phyloP scores from a whole-genome alignment of 1,139 yeast species.

The Candida pseudoviswanathii region DNA sequence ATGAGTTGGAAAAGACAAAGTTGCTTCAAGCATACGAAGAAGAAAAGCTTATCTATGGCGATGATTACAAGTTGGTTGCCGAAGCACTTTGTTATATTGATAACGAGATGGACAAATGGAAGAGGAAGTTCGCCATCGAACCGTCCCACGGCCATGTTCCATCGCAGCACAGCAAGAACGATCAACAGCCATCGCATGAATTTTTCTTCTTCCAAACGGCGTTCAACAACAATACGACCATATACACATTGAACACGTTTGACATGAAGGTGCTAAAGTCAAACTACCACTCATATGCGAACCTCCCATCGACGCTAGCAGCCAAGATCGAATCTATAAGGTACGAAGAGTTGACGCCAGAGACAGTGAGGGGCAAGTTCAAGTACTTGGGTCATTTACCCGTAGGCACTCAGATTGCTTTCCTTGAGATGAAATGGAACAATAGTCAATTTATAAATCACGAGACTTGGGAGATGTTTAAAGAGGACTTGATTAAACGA shows the following conservation, averaged over 20 bases:
- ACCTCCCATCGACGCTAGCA: slow-evolving; percentile 66
- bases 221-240: slow-evolving; percentile 60
- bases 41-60: slow-evolving; percentile 58
- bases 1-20: slow-evolving; percentile 55
- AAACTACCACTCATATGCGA: slow-evolving; percentile 59
- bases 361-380: slow-evolving; percentile 56
- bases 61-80: slow-evolving; percentile 57
- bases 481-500: slow-evolving; percentile 63
- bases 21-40: slow-evolving; percentile 51
- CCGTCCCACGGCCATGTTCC: neutral
- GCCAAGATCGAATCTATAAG: slow-evolving; percentile 71
- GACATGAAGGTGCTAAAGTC: slow-evolving; percentile 74
- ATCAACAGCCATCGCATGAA: slow-evolving; percentile 6
- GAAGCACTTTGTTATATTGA: slow-evolving; percentile 62
- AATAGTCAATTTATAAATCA: slow-evolving; percentile 42
- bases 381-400: slow-evolving; percentile 86
- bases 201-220: slow-evolving; percentile 65
- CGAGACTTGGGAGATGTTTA: slow-evolving; percentile 58
- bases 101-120: slow-evolving; percentile 42
- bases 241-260: slow-evolving; percentile 69
- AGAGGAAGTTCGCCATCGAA: slow-evolving; percentile 8
- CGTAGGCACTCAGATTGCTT: slow-evolving; percentile 78
- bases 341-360: slow-evolving; percentile 59
- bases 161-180: neutral
- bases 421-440: slow-evolving; percentile 84